Base-by-base conservation (phyloP, 306 rosid species). In the Lagenaria siceraria region DNA sequence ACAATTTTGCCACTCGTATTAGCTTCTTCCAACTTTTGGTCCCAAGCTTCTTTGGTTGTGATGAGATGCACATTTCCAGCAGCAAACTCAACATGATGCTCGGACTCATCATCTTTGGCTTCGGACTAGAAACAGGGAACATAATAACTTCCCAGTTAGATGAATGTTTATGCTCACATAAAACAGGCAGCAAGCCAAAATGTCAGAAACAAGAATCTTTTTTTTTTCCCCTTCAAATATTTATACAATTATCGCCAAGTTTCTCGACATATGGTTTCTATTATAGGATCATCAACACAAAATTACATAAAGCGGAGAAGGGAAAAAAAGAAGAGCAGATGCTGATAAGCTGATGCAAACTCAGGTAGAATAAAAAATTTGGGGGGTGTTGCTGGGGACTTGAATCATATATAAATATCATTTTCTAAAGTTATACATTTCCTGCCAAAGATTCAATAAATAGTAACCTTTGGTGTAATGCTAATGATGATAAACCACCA, bases 1-100 rank as follows among this genome's bases (percentile, higher is more conserved):
- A 95, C 99, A 74, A 87, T 82, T 84, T 84, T 90, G 66, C 90
- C 97, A 68, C 84, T 93, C 85, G 77, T 90, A 78, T 65, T 86
- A 75, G 99, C 97, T 89, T 95, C 97, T 85, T 82, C 96, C 89
- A 95, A 10, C 87, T 89, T 89, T 82, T 86, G 89, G 25, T 92
- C 96, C 99, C 99, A 95, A 60, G 82, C 51, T 85, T 95, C 99
- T 78, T 74, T 74, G 78, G 93, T 87, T 81, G 89, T 87, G 82
- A 95, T 87, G 80, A 92, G 87, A 80, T 81, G 80, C 81, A 95
- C 96, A 64, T 92, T 95, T 27, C 90, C 97, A 25, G 85, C 69
- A 56, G 91, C 82, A 82, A 89, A 90, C 74, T 90, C 93, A 77
- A 80, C 85, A 58, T 81, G 51, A 60, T 90, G 86, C 52, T 89